A percentile compares a stretch with the other conserved stretches of the same genome.
phyloP scores from a whole-genome alignment of 2,329 filamentous ascomycete genomes.

The Xylaria sp. region DNA sequence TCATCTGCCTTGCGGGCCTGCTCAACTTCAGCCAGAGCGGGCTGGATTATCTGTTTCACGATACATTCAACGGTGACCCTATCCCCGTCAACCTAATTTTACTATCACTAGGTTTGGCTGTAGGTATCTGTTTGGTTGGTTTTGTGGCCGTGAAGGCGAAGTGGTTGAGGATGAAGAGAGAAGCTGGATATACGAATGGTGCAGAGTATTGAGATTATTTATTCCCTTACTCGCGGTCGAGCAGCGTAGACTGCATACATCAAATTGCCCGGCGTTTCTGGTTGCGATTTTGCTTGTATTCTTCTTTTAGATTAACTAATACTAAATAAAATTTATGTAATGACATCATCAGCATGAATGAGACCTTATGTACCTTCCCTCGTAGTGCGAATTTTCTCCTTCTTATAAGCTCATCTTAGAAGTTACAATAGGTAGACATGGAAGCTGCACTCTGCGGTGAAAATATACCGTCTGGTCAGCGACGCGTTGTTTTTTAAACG shows the following conservation, averaged over 20 bases:
- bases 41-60: slow-evolving; percentile 81
- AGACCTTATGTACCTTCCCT: not conserved
- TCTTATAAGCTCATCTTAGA: not conserved
- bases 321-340: not conserved
- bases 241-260: not conserved
- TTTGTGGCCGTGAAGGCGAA: slow-evolving; percentile 67
- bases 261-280: not conserved
- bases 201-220: slow-evolving; percentile 12
- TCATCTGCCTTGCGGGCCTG: slow-evolving; percentile 86
- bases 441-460: not conserved
- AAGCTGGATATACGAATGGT: slow-evolving; percentile 24
- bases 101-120: slow-evolving; percentile 66
- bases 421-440: no score
- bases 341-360: not conserved
- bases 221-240: not conserved
- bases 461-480: not conserved
- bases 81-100: slow-evolving; percentile 80
- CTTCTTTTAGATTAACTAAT: no score
- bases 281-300: not conserved
- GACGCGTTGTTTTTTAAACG: not conserved
- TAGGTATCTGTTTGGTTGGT: slow-evolving; percentile 72
- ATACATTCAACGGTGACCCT: slow-evolving; percentile 76
- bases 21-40: slow-evolving; percentile 86
- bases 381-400: not conserved
- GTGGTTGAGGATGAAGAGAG: slow-evolving; percentile 41